Evolutionary conservation across 106 monocot genomes (phyloP).

Genomic region (Xerophyta viscosa): DNA sequence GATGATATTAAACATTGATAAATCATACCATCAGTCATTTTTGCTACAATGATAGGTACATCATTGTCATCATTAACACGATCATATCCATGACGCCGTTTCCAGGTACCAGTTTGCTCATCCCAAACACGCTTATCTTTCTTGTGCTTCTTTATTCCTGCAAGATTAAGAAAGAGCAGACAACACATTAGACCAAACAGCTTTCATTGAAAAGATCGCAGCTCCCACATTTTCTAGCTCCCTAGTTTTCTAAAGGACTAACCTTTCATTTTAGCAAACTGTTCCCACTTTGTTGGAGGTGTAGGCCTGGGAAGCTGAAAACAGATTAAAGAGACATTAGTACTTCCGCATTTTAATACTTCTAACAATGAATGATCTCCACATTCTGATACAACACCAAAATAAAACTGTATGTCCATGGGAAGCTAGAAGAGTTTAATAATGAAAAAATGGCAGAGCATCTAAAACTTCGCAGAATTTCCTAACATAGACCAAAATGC

Average conservation of each 20-base stretch:
- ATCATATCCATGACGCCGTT: slow-evolving; percentile 90
- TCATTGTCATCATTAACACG: slow-evolving; percentile 90
- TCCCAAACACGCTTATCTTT: slow-evolving; percentile 82
- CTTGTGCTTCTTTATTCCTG: slow-evolving; percentile 80
- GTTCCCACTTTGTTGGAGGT: slow-evolving; percentile 94
- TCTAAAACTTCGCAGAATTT: too few species aligned
- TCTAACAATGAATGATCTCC: too few species aligned
- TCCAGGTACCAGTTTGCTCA: slow-evolving; percentile 81
- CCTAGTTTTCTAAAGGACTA: slow-evolving; percentile 1
- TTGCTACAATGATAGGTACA: slow-evolving; percentile 81
- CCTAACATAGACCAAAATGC: too few species aligned
- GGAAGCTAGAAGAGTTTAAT: too few species aligned
- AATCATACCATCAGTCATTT: slow-evolving; percentile 62
- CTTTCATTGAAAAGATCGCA: too few species aligned
- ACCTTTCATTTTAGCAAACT: slow-evolving; percentile 91
- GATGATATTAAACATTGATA: too few species aligned
- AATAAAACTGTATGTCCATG: too few species aligned
- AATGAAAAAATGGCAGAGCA: too few species aligned
- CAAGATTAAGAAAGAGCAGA: slow-evolving; percentile 3
- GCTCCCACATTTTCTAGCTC: not conserved
- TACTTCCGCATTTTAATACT: not conserved
- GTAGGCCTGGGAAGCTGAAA: slow-evolving; percentile 86
- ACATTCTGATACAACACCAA: too few species aligned
- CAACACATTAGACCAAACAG: too few species aligned
- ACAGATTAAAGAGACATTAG: slow-evolving; percentile 1